phyloP scores from a whole-genome alignment of 2,329 filamentous ascomycete species.

The Nigrospora sphaerica region DNA sequence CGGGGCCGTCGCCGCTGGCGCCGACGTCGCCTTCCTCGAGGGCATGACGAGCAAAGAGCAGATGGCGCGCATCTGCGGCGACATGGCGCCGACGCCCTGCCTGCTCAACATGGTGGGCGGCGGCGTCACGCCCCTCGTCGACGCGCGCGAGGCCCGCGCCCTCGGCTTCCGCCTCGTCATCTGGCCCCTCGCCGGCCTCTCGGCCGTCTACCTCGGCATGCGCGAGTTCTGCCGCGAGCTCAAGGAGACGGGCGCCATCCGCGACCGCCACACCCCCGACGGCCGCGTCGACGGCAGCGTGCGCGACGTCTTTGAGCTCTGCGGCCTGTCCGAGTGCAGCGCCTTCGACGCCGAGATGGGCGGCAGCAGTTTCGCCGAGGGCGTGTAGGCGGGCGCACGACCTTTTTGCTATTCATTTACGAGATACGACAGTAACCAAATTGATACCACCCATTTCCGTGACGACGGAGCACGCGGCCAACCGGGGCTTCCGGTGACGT shows the following conservation, averaged over 20 bases:
- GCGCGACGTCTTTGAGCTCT: conserved; percentile 21
- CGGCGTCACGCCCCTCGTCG: conserved; percentile 23
- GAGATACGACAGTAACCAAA: not conserved
- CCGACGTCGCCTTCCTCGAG: conserved; percentile 47
- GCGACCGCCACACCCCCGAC: conserved; percentile 15
- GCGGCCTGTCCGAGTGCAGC: conserved; percentile 17
- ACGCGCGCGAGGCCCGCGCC: conserved; percentile 14
- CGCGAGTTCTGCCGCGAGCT: conserved; percentile 22
- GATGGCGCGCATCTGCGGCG: conserved; percentile 28
- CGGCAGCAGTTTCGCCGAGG: conserved; percentile 17
- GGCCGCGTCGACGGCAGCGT: conserved; percentile 17
- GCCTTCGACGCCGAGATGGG: conserved; percentile 21
- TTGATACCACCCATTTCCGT: too few relatives aligned
- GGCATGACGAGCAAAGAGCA: conserved; percentile 38
- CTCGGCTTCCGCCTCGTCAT: conserved; percentile 24
- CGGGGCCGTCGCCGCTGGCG: conserved; percentile 38
- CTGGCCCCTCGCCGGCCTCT: conserved; percentile 22
- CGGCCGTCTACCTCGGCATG: conserved; percentile 21
- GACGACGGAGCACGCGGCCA: too few relatives aligned
- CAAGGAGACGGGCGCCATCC: conserved; percentile 20
- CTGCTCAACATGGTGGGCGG: conserved; percentile 24
- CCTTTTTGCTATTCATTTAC: not conserved
- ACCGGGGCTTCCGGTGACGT: too few relatives aligned
- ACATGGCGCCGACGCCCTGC: conserved; percentile 22
- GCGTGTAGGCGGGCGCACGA: conserved; percentile 5